Evolutionary conservation across 805 yeast genomes (phyloP).

Genomic region (Monosporozyma aerobia): DNA sequence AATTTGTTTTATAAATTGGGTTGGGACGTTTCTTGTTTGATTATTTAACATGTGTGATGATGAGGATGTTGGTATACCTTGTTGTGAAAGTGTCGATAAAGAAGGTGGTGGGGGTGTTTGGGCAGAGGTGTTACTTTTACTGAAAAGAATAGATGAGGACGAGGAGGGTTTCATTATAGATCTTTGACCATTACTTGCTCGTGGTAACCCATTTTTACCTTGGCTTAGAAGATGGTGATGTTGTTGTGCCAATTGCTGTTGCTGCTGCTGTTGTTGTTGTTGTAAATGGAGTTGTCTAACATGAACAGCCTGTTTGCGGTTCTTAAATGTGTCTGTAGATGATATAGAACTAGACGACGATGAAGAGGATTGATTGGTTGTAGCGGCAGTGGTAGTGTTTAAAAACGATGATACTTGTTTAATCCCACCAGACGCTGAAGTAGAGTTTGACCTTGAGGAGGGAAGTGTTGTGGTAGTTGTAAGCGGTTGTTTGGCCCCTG

Average conservation of each 20-base stretch:
- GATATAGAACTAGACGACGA: not conserved
- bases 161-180: conserved; percentile 1
- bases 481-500: not conserved
- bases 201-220: not conserved
- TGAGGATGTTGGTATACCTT: not conserved
- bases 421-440: not conserved
- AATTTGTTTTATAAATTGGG: conserved; percentile 47
- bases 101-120: not conserved
- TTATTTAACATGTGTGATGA: not conserved
- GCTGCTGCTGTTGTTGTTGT: conserved; percentile 1
- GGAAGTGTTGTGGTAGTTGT: not conserved
- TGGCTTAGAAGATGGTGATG: not conserved
- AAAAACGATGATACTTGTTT: not conserved
- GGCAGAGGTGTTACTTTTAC: not conserved
- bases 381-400: not conserved
- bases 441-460: not conserved
- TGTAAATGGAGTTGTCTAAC: not conserved
- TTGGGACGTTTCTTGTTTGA: conserved; percentile 1
- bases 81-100: not conserved
- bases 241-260: not conserved
- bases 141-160: conserved; percentile 1
- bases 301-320: not conserved
- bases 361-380: not conserved
- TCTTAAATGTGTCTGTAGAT: not conserved
- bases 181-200: not conserved